phyloP scores from a whole-genome alignment of 495 filamentous ascomycete species.

The Lasiosphaeria hispida region DNA sequence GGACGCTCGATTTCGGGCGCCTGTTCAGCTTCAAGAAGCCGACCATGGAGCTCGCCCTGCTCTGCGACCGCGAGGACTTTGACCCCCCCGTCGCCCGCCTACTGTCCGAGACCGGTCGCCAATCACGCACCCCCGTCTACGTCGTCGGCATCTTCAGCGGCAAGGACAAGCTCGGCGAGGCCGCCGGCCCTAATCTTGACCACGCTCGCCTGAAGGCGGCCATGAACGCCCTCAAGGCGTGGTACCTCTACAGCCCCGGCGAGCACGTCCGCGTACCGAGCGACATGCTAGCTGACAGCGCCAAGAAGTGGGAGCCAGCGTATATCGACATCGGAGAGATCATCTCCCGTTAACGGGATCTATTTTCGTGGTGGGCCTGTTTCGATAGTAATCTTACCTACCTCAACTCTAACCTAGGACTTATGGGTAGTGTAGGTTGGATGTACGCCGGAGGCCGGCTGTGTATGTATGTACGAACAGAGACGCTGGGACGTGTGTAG shows the following conservation, averaged over 20 bases:
- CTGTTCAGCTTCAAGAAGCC: conserved; percentile 84
- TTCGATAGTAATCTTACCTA: not conserved
- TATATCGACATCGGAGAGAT: conserved; percentile 90
- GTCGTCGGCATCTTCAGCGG: conserved; percentile 94
- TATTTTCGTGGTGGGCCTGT: not conserved
- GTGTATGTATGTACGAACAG: not conserved
- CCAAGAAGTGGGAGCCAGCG: conserved; percentile 70
- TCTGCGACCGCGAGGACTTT: conserved; percentile 88
- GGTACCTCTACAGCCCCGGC: conserved; percentile 90
- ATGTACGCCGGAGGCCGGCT: not conserved
- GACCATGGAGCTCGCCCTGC: conserved; percentile 69
- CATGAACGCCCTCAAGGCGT: conserved; percentile 79
- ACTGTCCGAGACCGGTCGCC: conserved; percentile 81
- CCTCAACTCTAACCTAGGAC: not conserved
- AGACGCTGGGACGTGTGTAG: not conserved
- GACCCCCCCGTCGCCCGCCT: conserved; percentile 82
- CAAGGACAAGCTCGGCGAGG: conserved; percentile 85
- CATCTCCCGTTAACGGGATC: conserved; percentile 43
- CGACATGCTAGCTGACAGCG: conserved; percentile 64
- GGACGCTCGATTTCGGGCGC: conserved; percentile 69
- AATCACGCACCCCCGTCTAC: conserved; percentile 80
- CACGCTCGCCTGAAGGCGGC: conserved; percentile 76
- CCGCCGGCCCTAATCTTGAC: conserved; percentile 66
- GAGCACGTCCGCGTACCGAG: conserved; percentile 69
- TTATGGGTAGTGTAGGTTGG: not conserved